Percentiles rank a stretch among this genome's conserved stretches.
Evolutionary conservation across 2,329 filamentous ascomycete genomes (phyloP).

Genomic region (Pestalotiopsis sp.): DNA sequence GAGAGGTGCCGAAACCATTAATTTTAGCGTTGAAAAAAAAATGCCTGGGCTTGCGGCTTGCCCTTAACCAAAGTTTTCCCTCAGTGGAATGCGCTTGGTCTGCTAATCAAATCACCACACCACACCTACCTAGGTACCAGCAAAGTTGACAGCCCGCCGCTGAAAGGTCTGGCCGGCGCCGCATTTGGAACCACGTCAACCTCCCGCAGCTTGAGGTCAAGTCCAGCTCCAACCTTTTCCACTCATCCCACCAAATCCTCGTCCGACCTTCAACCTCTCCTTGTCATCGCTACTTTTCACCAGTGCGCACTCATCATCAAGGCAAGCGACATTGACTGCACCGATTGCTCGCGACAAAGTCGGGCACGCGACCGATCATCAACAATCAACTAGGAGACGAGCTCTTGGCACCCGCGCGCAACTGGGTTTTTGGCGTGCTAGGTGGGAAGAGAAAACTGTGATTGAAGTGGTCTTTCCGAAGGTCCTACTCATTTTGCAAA

Average conservation of each 20-base stretch:
- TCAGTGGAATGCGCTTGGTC: not conserved
- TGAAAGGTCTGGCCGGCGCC: not conserved
- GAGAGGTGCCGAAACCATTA: not conserved
- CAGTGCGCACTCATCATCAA: not conserved
- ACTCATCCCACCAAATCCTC: not conserved
- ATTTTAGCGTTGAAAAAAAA: not conserved
- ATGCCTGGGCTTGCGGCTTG: not conserved
- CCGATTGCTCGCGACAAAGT: not conserved
- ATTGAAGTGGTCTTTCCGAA: not conserved
- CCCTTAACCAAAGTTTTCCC: not conserved
- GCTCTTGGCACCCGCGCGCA: not conserved
- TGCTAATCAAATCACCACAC: not conserved
- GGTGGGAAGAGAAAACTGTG: conserved; percentile 1
- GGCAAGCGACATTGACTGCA: not conserved
- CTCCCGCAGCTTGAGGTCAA: not conserved
- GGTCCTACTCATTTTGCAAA: conserved; percentile 4
- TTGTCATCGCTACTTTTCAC: not conserved
- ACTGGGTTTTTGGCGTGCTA: not conserved
- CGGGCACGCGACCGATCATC: not conserved
- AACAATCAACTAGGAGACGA: not conserved
- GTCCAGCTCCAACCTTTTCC: not conserved
- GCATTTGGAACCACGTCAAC: not conserved
- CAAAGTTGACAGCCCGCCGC: not conserved
- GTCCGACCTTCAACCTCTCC: not conserved
- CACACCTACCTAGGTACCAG: no score